Evolutionary conservation across 2,329 filamentous ascomycete genomes (phyloP).

Genomic region (Alternaria novae-zelandiae): DNA sequence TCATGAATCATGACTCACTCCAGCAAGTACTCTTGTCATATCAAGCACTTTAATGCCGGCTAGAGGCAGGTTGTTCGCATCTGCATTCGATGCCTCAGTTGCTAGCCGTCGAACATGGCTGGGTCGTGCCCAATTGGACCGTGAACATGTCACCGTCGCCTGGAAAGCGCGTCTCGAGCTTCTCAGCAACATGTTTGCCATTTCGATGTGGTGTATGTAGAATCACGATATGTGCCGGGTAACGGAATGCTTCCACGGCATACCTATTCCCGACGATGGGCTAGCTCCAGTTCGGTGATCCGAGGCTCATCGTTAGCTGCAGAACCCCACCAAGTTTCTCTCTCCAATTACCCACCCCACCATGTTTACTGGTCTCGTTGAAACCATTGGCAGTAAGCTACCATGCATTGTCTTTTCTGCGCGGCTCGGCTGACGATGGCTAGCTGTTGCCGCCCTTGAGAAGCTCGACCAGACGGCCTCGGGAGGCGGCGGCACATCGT

Average conservation of each 20-base stretch:
- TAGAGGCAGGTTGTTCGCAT: slow-evolving; percentile 68
- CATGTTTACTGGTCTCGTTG: slow-evolving; percentile 84
- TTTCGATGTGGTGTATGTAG: slow-evolving; percentile 7
- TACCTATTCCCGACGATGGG: slow-evolving; percentile 15
- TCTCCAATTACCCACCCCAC: slow-evolving; percentile 26
- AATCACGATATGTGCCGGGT: neutral
- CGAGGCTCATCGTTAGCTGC: slow-evolving; percentile 28
- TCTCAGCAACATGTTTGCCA: slow-evolving; percentile 20
- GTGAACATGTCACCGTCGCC: slow-evolving; percentile 1
- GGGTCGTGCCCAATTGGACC: slow-evolving; percentile 15
- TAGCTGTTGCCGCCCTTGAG: slow-evolving; percentile 84
- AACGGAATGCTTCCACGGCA: slow-evolving; percentile 10
- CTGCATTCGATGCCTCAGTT: slow-evolving; percentile 46
- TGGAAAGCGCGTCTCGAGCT: slow-evolving; percentile 21
- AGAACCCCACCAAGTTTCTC: slow-evolving; percentile 27
- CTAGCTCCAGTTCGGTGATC: slow-evolving; percentile 12
- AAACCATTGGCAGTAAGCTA: slow-evolving; percentile 78
- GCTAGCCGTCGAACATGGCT: slow-evolving; percentile 48
- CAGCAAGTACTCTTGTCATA: slow-evolving; percentile 94
- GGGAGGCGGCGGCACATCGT: slow-evolving; percentile 80
- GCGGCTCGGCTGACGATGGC: slow-evolving; percentile 38
- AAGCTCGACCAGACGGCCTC: slow-evolving; percentile 74
- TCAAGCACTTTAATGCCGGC: slow-evolving; percentile 89
- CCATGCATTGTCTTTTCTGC: neutral
- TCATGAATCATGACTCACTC: slow-evolving; percentile 64